Percentiles rank a stretch among this genome's conserved stretches.
Conservation (phyloP, 2,329 filamentous ascomycete species). For the Epichloe elymi region DNA sequence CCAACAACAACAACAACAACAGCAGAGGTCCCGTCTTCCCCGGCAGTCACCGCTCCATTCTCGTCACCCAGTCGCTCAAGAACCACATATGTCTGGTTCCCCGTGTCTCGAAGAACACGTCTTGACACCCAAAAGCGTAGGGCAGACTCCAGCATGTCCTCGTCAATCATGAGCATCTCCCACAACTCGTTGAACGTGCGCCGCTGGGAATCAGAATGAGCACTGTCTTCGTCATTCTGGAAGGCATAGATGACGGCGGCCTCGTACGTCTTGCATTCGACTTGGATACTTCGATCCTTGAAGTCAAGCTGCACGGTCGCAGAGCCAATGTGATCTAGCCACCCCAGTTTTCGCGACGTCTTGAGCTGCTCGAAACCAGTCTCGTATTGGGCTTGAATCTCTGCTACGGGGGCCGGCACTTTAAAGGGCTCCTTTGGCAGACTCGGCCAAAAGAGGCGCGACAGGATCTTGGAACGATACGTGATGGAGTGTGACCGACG, state of each 20-base stretch:
- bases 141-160: slow-evolving; percentile 53
- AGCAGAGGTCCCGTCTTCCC: slow-evolving; percentile 17
- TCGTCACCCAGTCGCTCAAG: slow-evolving; percentile 46
- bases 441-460: slow-evolving; percentile 84
- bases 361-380: slow-evolving; percentile 69
- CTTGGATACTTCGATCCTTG: slow-evolving; percentile 59
- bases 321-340: slow-evolving; percentile 72
- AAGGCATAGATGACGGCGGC: slow-evolving; percentile 83
- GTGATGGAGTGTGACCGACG: slow-evolving; percentile 15
- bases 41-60: slow-evolving; percentile 13
- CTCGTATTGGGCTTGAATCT: slow-evolving; percentile 58
- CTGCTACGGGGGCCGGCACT: slow-evolving; percentile 44
- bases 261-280: slow-evolving; percentile 71
- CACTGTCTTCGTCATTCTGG: slow-evolving; percentile 30
- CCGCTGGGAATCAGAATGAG: slow-evolving; percentile 21
- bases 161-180: slow-evolving; percentile 55
- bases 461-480: slow-evolving; percentile 75
- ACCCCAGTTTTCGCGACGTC: slow-evolving; percentile 71
- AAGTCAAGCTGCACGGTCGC: slow-evolving; percentile 73
- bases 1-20: slow-evolving; percentile 16
- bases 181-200: slow-evolving; percentile 41
- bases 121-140: slow-evolving; percentile 61
- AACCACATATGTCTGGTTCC: slow-evolving; percentile 48
- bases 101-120: slow-evolving; percentile 46
- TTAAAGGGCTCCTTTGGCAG: slow-evolving; percentile 57